Base-by-base conservation (phyloP, 352 stramenopile species). In the Globisporangium paddicum region DNA sequence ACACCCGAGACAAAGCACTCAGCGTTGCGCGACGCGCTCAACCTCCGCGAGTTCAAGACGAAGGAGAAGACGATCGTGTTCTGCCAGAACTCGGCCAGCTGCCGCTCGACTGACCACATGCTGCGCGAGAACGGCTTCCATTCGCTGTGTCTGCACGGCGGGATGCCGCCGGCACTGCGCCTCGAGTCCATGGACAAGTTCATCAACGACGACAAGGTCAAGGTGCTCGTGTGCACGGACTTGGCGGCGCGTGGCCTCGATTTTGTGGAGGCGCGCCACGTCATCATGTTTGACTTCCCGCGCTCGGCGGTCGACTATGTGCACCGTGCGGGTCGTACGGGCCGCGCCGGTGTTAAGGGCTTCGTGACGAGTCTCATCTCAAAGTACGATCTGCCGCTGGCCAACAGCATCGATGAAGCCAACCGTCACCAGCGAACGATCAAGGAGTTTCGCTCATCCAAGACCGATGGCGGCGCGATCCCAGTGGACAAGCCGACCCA, bases 221-320 rank as follows among this genome's bases (percentile, higher is more conserved):
- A 77, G 37, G 82, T 98, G 23, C 68, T 98, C 21, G 89, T 98
- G 41, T 98, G 90, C 58, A 98, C 93, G 1, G 93, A 98, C 66
- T 64, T 98, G 26, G 95, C 90, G 6, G 89, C 86, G n/a, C 78
- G 95, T 41, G 93, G 95, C 30, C 69, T 98, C 42, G 90, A 98
- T 68, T 86, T 98, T 45, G 76, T 83, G 9, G 68, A 75, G 16
- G 90, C 98, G 14, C 86, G 86, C 58, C 88, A 95, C 46, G 88
- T 98, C 11, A 74, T 98, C 18, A 96, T 98, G 72, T 88, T 98
- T 45, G 91, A 98, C 69, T 98, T 98, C 63, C 93, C 95, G 0
- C 77, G 78, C 28, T 95, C 89, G 42, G 90, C 95, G 19, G 92
- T 98, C 21, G 79, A 96, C 67, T 97, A 98, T 75, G 85, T 98